Evolutionary conservation across 352 stramenopile species (phyloP).

Genomic region (Hyaloperonospora arabidopsidis): DNA sequence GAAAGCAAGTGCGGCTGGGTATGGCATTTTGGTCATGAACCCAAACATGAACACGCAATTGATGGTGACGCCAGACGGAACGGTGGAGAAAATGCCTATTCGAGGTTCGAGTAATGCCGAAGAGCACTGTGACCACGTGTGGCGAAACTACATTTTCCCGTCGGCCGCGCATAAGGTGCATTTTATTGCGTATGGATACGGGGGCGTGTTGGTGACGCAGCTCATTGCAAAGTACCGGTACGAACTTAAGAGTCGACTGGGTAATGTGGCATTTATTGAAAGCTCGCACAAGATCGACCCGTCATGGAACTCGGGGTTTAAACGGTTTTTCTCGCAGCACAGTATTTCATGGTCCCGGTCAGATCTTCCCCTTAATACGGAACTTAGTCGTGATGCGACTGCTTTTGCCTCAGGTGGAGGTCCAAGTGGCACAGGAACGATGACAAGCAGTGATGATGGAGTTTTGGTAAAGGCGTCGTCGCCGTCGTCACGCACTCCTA

Average conservation of each 20-base stretch:
- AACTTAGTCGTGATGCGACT: slow-evolving; percentile 34
- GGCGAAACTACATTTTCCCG: slow-evolving; percentile 81
- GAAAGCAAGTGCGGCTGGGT: slow-evolving; percentile 60
- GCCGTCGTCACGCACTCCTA: slow-evolving; percentile 20
- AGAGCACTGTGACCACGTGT: slow-evolving; percentile 86
- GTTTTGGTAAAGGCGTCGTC: slow-evolving; percentile 19
- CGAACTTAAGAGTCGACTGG: slow-evolving; percentile 72
- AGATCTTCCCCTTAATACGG: slow-evolving; percentile 52
- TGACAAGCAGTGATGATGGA: slow-evolving; percentile 17
- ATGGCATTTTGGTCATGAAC: slow-evolving; percentile 84
- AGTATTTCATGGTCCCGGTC: slow-evolving; percentile 75
- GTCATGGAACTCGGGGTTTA: slow-evolving; percentile 62
- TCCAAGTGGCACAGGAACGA: slow-evolving; percentile 11
- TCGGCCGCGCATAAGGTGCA: slow-evolving; percentile 78
- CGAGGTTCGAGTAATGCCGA: slow-evolving; percentile 72
- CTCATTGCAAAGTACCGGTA: slow-evolving; percentile 75
- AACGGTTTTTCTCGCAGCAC: slow-evolving; percentile 76
- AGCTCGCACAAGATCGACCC: slow-evolving; percentile 75
- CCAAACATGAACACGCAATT: slow-evolving; percentile 87
- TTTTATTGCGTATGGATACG: slow-evolving; percentile 85
- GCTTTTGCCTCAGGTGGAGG: slow-evolving; percentile 14
- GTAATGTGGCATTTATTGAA: slow-evolving; percentile 84
- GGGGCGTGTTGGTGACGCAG: slow-evolving; percentile 66
- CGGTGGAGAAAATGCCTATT: slow-evolving; percentile 72
- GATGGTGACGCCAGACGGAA: slow-evolving; percentile 51